These are phyloP conservation scores for Exserohilum turcica DNA, from an alignment of 2,329 filamentous ascomycete species.

Conservation along the genomic window DNA sequence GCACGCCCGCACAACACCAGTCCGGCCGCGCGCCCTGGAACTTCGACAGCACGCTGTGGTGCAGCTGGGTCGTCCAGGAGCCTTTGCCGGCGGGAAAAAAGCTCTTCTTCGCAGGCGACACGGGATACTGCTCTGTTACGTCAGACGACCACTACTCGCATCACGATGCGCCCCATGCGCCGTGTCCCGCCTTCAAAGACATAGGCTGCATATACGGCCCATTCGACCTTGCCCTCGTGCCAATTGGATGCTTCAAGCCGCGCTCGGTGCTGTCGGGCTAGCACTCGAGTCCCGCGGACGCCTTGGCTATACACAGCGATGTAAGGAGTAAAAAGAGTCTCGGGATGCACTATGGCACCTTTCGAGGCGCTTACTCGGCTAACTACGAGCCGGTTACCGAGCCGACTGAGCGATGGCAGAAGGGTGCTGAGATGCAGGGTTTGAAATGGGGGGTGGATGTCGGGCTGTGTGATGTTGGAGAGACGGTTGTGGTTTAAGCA, in stretches of 20 bases:
- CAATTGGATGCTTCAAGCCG: conserved; percentile 57
- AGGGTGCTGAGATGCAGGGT: conserved; percentile 51
- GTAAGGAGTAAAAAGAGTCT: conserved; percentile 55
- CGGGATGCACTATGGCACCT: conserved; percentile 59
- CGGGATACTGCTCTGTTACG: conserved; percentile 52
- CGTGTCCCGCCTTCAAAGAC: conserved; percentile 56
- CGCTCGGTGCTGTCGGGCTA: conserved; percentile 52
- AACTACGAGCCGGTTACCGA: conserved; percentile 58
- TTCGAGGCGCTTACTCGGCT: conserved; percentile 52
- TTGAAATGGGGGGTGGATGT: conserved; percentile 47
- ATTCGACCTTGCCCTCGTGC: conserved; percentile 57
- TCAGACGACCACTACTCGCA: conserved; percentile 38
- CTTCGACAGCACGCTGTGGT: conserved; percentile 54
- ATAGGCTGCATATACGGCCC: conserved; percentile 55
- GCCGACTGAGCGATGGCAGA: conserved; percentile 53
- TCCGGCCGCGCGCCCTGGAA: conserved; percentile 52
- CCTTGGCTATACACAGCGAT: conserved; percentile 55
- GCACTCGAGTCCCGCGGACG: conserved; percentile 56
- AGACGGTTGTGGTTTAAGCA: conserved; percentile 51
- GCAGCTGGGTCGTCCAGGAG: conserved; percentile 53
- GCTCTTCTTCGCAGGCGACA: conserved; percentile 58
- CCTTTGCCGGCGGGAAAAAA: conserved; percentile 33
- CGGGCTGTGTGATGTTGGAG: conserved; percentile 54
- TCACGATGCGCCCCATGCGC: conserved; percentile 44
- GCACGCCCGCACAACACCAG: conserved; percentile 56